These are phyloP conservation scores for Colletotrichum sp. DNA, from an alignment of 2,329 filamentous ascomycete species.

Conservation along the genomic window DNA sequence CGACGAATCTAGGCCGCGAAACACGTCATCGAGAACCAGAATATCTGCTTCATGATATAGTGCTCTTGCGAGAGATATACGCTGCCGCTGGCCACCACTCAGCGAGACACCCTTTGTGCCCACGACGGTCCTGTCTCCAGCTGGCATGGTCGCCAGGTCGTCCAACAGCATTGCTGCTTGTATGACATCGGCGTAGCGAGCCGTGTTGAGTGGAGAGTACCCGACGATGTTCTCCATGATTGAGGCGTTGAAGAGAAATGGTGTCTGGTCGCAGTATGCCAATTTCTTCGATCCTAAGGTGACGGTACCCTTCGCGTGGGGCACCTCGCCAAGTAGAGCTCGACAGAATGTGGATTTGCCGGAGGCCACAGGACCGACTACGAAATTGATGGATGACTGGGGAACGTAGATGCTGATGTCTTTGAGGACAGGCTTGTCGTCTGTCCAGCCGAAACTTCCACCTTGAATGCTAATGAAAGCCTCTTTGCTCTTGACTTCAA, in stretches of 20 bases:
- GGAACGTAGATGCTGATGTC: conserved; percentile 24
- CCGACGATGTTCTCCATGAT: conserved; percentile 43
- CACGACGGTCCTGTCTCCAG: conserved; percentile 40
- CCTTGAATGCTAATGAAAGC: not conserved
- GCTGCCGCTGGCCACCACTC: conserved; percentile 44
- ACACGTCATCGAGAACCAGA: not conserved
- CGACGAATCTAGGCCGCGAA: not conserved
- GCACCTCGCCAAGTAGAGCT: conserved; percentile 35
- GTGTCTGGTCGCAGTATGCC: conserved; percentile 35
- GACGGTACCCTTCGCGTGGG: conserved; percentile 19
- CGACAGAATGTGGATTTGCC: conserved; percentile 43
- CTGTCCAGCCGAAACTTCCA: conserved; percentile 29
- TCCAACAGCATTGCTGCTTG: conserved; percentile 33
- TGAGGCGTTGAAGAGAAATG: conserved; percentile 36
- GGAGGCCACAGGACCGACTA: conserved; percentile 41
- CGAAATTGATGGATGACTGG: conserved; percentile 29
- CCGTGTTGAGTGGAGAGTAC: conserved; percentile 30
- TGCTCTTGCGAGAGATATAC: conserved; percentile 23
- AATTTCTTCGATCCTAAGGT: conserved; percentile 14
- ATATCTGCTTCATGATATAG: not conserved
- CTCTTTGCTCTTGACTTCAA: not conserved
- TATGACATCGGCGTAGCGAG: conserved; percentile 37
- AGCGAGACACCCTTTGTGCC: conserved; percentile 44
- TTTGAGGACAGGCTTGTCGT: conserved; percentile 20
- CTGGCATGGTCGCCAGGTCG: conserved; percentile 34